Evolutionary conservation across 2,329 filamentous ascomycete genomes (phyloP), one percentile per base, ranked within the genome.

Genomic region (Penicillium thymicola): DNA sequence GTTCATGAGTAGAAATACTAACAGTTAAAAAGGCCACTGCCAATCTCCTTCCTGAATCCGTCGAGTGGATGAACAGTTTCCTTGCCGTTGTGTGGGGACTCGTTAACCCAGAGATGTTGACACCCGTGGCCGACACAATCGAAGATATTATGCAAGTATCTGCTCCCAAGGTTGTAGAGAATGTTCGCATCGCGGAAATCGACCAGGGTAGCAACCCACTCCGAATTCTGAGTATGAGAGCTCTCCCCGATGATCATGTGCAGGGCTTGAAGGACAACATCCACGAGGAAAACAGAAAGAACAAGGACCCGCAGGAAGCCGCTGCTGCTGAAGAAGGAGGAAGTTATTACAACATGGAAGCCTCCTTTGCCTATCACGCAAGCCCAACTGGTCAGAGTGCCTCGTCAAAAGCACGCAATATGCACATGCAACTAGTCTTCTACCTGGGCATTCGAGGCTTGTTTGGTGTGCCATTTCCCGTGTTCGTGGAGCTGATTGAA

Each of bases 111-210:
- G 93, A 97, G 42, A 95, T 97, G 89, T 94, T 99, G 72, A 80
- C 85, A n/a, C 85, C 85, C 6, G 84, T 97, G 9, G 92, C 92
- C n/a, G 94, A 97, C 70, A 97, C 90, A 13, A 83, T 94, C 6
- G 90, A 94, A 75, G 93, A 97, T 71, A 89, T 97, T 63, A 97
- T 97, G 93, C 92, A 95, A 72, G 93, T 92, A 21, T 96, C 91
- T 0, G 89, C 97, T 0, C 94, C 94, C 0, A 86, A 89, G 2
- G 79, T 97, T 38, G 92, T 99, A 62, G 92, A 97, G 72, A 94
- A 96, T 63, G 92, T 99, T 44, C 89, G 93, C 63, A 90, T 97
- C 23, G 92, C 92, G 58, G 92, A 97, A 66, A 96, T 99, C 66
- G 90, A 91, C 48, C 94, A 97, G 74, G 94, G 94, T 28, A 90